Evolutionary conservation across 352 stramenopile species (phyloP).

Genomic region (Globisporangium irregulare): DNA sequence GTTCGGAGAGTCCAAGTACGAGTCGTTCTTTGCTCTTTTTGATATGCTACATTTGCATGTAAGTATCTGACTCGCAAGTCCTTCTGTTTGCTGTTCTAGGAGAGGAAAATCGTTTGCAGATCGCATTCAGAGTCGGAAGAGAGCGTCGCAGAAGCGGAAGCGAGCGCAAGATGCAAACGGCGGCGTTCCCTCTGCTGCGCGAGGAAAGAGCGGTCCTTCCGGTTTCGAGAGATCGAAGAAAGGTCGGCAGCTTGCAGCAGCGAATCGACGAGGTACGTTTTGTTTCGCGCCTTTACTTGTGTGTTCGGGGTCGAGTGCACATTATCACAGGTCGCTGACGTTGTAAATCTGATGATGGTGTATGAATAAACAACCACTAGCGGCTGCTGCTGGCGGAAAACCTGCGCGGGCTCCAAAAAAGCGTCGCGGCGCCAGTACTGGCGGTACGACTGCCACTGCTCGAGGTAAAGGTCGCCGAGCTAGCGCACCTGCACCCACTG

Average conservation of each 20-base stretch:
- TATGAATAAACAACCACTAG: not conserved
- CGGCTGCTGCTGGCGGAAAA: not conserved
- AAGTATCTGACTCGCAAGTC: not conserved
- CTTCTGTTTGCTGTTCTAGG: slow-evolving; percentile 7
- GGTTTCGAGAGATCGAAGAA: not conserved
- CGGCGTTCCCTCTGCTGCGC: not conserved
- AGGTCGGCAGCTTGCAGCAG: not conserved
- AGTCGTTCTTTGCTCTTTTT: not conserved
- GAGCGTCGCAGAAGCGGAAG: slow-evolving; percentile 16
- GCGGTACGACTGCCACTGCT: not conserved
- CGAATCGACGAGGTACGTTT: slow-evolving; percentile 10
- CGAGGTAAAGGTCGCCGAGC: slow-evolving; percentile 7
- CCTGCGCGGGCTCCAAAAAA: slow-evolving; percentile 9
- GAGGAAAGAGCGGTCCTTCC: slow-evolving; percentile 20
- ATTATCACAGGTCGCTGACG: not conserved
- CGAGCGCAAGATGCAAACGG: slow-evolving; percentile 18
- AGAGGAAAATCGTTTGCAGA: slow-evolving; percentile 53
- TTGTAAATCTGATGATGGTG: not conserved
- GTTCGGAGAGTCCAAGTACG: slow-evolving; percentile 65
- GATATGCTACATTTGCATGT: no score
- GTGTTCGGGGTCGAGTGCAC: not conserved
- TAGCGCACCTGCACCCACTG: slow-evolving; percentile 12
- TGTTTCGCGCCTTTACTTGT: not conserved
- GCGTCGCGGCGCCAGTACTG: slow-evolving; percentile 11
- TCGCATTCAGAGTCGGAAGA: slow-evolving; percentile 55